A percentile compares a stretch with the other conserved stretches of the same genome.
Evolutionary conservation across 1,284 basidiomycete species (phyloP).

Genomic region (Mrakiaceae sp.): DNA sequence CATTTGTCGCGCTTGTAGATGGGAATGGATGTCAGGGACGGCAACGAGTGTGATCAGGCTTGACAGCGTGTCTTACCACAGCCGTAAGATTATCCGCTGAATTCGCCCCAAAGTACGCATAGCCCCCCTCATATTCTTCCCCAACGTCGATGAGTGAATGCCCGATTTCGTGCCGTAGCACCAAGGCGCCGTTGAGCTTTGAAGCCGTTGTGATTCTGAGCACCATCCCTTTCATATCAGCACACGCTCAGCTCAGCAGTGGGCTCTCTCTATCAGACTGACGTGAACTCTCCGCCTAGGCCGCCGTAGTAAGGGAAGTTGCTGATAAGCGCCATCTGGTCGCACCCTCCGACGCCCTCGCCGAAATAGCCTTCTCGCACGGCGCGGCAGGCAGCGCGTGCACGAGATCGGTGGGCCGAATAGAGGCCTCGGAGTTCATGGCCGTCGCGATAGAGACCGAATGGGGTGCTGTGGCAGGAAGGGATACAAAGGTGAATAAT

Average conservation of each 20-base stretch:
- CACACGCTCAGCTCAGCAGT: constrained; percentile 7
- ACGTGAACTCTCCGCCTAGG: constrained; percentile 72
- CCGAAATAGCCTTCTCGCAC: constrained; percentile 28
- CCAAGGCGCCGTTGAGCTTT: constrained; percentile 60
- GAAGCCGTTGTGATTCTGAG: constrained; percentile 65
- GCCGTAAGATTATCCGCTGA: constrained; percentile 8
- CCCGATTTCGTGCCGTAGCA: constrained; percentile 67
- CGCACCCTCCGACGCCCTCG: constrained; percentile 46
- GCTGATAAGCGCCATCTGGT: constrained; percentile 69
- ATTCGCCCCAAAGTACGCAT: constrained; percentile 57
- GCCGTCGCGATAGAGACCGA: constrained; percentile 66
- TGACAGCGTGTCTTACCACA: background rate
- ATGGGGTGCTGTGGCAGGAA: constrained; percentile 48
- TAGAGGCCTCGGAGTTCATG: constrained; percentile 69
- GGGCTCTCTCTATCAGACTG: constrained; percentile 27
- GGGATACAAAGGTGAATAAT: background rate
- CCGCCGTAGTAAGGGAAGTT: constrained; percentile 39
- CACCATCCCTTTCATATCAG: background rate
- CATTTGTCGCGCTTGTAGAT: constrained; percentile 42
- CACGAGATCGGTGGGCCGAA: constrained; percentile 53
- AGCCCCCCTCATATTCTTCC: constrained; percentile 75
- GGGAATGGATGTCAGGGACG: background rate
- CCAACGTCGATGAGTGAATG: constrained; percentile 47
- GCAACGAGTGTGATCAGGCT: background rate
- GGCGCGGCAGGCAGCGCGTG: constrained; percentile 54